Evolutionary conservation across 306 rosid species (phyloP).

Genomic region (Castanea sativa): DNA sequence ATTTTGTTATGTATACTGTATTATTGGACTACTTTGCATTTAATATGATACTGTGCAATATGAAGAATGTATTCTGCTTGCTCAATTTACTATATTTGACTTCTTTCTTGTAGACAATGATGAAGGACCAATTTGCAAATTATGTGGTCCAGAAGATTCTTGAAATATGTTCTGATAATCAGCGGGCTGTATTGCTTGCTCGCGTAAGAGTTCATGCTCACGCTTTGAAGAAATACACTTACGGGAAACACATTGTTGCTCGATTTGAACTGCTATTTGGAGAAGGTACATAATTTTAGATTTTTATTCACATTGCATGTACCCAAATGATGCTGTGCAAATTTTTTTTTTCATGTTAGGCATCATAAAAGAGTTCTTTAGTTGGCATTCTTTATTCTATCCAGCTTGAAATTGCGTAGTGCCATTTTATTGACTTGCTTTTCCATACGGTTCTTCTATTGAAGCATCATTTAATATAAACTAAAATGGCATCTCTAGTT

Average conservation of each 20-base stretch:
- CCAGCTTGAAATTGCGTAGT: no score
- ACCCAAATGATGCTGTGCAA: no score
- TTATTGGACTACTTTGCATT: background rate
- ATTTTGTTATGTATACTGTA: background rate
- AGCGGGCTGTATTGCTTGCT: constrained; percentile 25
- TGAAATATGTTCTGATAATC: constrained; percentile 38
- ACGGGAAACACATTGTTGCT: constrained; percentile 47
- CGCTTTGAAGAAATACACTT: constrained; percentile 50
- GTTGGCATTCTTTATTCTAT: no score
- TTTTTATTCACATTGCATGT: no score
- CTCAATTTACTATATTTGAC: constrained; percentile 1
- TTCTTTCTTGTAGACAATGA: constrained; percentile 30
- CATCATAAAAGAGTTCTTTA: no score
- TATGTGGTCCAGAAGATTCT: constrained; percentile 47
- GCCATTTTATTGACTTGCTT: no score
- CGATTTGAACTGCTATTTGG: constrained; percentile 45
- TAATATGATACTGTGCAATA: background rate
- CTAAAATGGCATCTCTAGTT: no score
- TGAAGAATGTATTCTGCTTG: background rate
- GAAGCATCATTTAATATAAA: no score
- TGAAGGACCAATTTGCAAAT: constrained; percentile 50
- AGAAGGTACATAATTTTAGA: constrained; percentile 28
- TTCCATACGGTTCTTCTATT: no score
- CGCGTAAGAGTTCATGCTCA: constrained; percentile 38
- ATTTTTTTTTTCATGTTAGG: no score